Evolutionary conservation across 768 basidiomycete species (phyloP).

Genomic region (Mycena rosella): DNA sequence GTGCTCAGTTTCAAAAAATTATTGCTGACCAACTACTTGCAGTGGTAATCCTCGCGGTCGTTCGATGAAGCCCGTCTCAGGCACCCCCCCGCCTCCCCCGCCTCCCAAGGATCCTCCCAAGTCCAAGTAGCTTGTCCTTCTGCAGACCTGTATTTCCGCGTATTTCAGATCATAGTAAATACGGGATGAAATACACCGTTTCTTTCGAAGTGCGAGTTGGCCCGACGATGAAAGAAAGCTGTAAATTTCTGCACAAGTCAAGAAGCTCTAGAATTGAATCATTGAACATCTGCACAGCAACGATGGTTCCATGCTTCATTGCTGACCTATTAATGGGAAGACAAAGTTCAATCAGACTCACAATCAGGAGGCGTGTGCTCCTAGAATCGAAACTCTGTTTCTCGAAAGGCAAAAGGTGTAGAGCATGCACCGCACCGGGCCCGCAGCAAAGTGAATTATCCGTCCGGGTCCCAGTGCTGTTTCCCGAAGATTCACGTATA

Average conservation of each 20-base stretch:
- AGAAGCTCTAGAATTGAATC: too few species aligned
- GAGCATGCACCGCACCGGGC: conserved; percentile 2
- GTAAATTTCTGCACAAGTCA: neutral
- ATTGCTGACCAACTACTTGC: neutral
- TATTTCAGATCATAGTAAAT: too few species aligned
- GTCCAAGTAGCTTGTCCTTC: neutral
- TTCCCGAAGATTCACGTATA: neutral
- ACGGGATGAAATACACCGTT: neutral
- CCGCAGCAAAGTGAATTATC: conserved; percentile 6
- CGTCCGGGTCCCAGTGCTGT: neutral
- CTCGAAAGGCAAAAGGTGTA: neutral
- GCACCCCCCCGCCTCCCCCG: neutral
- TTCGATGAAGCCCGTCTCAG: neutral
- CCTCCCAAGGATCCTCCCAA: neutral
- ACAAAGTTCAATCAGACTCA: neutral
- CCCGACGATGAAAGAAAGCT: neutral
- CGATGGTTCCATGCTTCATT: conserved; percentile 5
- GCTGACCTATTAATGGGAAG: neutral
- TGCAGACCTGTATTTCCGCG: too few species aligned
- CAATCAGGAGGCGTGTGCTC: neutral
- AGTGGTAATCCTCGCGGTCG: conserved; percentile 12
- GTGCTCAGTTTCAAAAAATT: neutral
- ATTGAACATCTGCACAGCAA: neutral
- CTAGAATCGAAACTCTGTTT: neutral
- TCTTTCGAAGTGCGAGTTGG: neutral